Evolutionary conservation across 768 basidiomycete species (phyloP), one percentile per base, ranked within the genome.

Genomic region (Amanita exitialis): DNA sequence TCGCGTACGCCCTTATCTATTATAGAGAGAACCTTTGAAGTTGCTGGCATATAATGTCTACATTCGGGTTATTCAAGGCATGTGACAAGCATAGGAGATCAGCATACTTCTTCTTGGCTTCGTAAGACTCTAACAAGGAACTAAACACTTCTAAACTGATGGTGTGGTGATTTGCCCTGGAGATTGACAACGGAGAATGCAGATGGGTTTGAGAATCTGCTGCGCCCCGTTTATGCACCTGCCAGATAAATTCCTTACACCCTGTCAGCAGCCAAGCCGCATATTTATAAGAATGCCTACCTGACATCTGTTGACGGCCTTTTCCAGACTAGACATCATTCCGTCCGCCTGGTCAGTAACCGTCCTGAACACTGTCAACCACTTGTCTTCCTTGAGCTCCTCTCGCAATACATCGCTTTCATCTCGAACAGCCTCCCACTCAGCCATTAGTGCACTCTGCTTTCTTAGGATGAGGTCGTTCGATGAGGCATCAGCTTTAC

Each of bases 281-380:
- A n/a, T 21, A 39, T 6, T 32, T 44, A 44, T 35, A 32, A 44
- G 25, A 47, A 50, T 43, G 60, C 82, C 56, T 59, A 90, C 91
- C 72, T 90, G 86, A 71, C 91, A 94, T 56, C 88, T 81, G 59
- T 82, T 83, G 39, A 95, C 82, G 7, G 89, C 91, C 65, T 95
- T 98, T 69, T 97, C 90, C 57, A 99, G 69, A 60, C 89, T 90
- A 25, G 80, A 80, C 91, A 98, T 95, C 95, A 98, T 96, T 21
- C 90, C 91, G 63, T 93, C 90, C 38, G 95, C 94, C 64, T 97
- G 94, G 60, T 93, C 86, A 38, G 90, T 83, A 52, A 92, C 89
- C 4, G 90, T 94, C 57, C 93, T 79, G 67, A 97, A 97, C 18
- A 97, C 90, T 9, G 86, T 87, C 59, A 98, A 75, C 90, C 91